Base-by-base conservation (phyloP, 139 green algal species). In the Haematococcus lacustris region DNA sequence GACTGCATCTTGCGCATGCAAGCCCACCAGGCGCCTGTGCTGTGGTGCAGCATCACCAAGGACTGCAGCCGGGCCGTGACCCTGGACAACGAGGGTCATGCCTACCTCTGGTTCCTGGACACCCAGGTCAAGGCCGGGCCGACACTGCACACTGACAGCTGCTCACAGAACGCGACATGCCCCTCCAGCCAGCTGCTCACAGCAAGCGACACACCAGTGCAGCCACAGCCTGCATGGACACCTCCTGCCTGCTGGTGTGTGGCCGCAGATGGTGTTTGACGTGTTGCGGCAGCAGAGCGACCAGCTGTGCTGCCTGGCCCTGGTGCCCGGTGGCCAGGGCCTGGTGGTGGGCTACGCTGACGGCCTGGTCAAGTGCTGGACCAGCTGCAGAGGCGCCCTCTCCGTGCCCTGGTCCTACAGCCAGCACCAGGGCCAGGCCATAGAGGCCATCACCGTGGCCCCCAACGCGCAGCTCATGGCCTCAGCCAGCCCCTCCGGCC, bases 101-200 rank as follows among this genome's bases (percentile, higher is more conserved):
- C 78, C 7, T 71, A 73, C 70, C 66, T 84, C 61, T 84, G 78
- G 78, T 76, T 66, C 73, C 65, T 83, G 32, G 78, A 83, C 63
- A 37, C 33, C 30, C 71, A 74, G 67, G 32, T 26, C 2, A 59
- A n/a, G 33, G 23, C 21, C 26, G 32, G 7, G 6, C 7, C 7
- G 7, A 47, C 21, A 23, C 59, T 38, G 25, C 21, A 66, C 28
- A 23, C 59, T 66, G 59, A 26, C 7, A 43, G 33, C 7, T 70
- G 35, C 41, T 13, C 64, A 47, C 37, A 13, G 34, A 23, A 30
- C 6, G 41, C 21, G 34, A 47, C 64, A 35, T 21, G 28, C 21
- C 21, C 30, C n/a, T 35, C 7, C 25, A 23, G 7, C 13, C 59
- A 23, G 17, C 21, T 66, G 30, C n/a, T 66, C 30, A 35, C 7